phyloP scores from a whole-genome alignment of 306 rosid species.

The Cyamopsis tetragonoloba region DNA sequence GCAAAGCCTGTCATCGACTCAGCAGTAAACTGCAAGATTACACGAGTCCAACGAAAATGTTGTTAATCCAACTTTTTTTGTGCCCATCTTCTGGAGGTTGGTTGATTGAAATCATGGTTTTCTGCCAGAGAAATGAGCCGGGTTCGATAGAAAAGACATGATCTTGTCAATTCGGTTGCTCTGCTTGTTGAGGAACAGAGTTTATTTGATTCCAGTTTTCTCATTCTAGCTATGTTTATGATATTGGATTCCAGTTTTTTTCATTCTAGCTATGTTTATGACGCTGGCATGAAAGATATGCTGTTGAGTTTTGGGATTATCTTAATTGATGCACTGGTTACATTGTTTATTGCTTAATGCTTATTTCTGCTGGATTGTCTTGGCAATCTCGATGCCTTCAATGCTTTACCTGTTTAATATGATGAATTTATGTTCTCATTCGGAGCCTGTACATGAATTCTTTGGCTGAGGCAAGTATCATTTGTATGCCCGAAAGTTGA shows the following conservation, averaged over 20 bases:
- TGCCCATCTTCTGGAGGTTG: slow-evolving; percentile 21
- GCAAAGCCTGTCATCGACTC: slow-evolving; percentile 31
- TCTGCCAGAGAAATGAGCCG: slow-evolving; percentile 31
- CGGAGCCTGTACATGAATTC: background rate
- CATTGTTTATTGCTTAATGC: background rate
- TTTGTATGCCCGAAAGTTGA: background rate
- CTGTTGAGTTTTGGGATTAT: slow-evolving; percentile 1
- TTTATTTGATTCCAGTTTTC: slow-evolving; percentile 5
- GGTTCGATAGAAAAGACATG: slow-evolving; percentile 15
- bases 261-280: background rate
- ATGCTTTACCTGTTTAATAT: background rate
- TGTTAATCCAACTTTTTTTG: slow-evolving; percentile 16
- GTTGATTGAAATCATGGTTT: slow-evolving; percentile 25
- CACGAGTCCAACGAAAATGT: slow-evolving; percentile 6
- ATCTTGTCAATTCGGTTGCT: slow-evolving; percentile 17
- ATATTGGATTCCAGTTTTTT: slow-evolving; percentile 6
- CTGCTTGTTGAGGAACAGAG: slow-evolving; percentile 28
- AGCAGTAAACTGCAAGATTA: slow-evolving; percentile 29
- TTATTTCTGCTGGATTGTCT: background rate
- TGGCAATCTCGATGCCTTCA: background rate
- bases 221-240: background rate
- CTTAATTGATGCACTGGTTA: background rate
- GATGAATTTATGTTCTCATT: background rate
- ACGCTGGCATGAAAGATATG: background rate
- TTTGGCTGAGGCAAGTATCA: background rate